These are phyloP conservation scores for Nicotiana paniculata DNA, from an alignment of 257 asterid genomes.

Conservation along the genomic window DNA sequence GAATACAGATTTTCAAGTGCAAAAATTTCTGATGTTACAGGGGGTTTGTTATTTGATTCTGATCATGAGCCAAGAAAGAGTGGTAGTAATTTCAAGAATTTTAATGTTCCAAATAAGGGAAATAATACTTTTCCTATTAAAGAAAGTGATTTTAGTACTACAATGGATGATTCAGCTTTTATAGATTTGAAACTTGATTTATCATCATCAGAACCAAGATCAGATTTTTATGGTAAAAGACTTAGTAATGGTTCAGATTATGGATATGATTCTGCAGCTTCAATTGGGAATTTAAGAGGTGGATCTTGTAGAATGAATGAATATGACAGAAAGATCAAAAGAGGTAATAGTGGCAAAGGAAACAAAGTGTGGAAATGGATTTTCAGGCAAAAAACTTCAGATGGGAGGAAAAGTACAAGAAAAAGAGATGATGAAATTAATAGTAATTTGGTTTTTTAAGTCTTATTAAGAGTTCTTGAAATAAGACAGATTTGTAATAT, in stretches of 20 bases:
- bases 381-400: conserved; percentile 34
- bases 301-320: conserved; percentile 42
- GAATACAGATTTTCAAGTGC: conserved; percentile 61
- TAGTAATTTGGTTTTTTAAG: conserved; percentile 1
- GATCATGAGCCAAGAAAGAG: conserved; percentile 37
- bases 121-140: conserved; percentile 32
- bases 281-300: conserved; percentile 2
- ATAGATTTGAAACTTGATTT: conserved; percentile 73
- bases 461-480: background rate
- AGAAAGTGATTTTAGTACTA: conserved; percentile 55
- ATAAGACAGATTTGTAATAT: background rate
- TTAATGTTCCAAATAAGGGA: conserved; percentile 26
- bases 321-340: conserved; percentile 37
- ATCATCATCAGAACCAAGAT: conserved; percentile 30
- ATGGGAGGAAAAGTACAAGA: conserved; percentile 27
- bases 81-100: conserved; percentile 19
- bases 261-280: conserved; percentile 18
- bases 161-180: conserved; percentile 70
- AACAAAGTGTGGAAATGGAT: conserved; percentile 84
- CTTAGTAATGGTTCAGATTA: conserved; percentile 29
- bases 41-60: conserved; percentile 47
- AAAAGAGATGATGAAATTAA: conserved; percentile 28
- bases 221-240: conserved; percentile 22
- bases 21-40: conserved; percentile 70
- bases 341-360: conserved; percentile 31